Conservation (phyloP, 2,329 filamentous ascomycete genomes). For the Penicillium sp. region DNA sequence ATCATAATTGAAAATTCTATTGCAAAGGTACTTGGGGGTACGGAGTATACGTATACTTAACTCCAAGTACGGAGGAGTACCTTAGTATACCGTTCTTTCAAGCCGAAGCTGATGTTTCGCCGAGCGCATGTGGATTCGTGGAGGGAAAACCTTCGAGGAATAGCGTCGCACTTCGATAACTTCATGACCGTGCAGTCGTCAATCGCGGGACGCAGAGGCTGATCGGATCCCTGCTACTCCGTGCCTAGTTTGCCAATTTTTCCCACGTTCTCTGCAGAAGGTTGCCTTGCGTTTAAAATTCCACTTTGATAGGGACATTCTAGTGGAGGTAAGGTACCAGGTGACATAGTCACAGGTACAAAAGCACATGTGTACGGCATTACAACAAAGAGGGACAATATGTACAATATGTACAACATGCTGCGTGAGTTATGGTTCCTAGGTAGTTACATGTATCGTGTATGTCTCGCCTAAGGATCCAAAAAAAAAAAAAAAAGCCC, state of each 20-base stretch:
- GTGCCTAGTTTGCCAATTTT: not conserved
- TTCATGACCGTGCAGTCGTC: not conserved
- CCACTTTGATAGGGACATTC: not conserved
- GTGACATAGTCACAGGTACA: not conserved
- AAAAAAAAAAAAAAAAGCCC: not conserved
- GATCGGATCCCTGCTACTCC: not conserved
- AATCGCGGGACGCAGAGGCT: constrained; percentile 1
- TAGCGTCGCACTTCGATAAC: not conserved
- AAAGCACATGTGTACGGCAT: not conserved
- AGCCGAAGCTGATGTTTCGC: not conserved
- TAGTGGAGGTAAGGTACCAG: not conserved
- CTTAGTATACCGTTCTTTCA: not conserved
- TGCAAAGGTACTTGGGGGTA: too few relatives aligned
- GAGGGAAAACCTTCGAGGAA: not conserved
- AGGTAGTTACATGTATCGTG: not conserved
- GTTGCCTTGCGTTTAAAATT: not conserved
- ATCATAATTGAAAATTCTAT: not conserved
- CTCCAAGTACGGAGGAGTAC: not conserved
- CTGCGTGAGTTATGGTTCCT: not conserved
- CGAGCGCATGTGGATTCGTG: not conserved
- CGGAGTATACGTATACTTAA: too few relatives aligned
- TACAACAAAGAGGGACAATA: not conserved
- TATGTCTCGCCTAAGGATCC: not conserved
- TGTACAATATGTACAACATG: not conserved
- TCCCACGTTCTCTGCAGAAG: not conserved